Conservation (phyloP, 78 protist species). For the Parvularia atlantis region DNA sequence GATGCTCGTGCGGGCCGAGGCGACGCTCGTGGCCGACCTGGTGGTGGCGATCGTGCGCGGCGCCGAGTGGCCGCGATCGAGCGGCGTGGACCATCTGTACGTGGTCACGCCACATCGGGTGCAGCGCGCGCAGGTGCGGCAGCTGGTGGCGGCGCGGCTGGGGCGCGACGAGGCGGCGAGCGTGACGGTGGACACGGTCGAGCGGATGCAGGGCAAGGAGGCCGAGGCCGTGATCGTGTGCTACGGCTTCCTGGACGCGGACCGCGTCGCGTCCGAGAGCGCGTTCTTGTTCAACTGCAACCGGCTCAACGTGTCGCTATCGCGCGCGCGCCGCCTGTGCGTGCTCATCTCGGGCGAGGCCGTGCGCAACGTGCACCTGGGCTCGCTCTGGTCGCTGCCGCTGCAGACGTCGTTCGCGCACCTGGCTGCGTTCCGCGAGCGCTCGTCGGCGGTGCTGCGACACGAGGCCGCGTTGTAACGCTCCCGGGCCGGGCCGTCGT, state of each 20-base stretch:
- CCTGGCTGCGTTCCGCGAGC: no score
- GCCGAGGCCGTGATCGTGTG: background rate
- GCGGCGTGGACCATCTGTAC: background rate
- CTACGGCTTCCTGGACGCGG: background rate
- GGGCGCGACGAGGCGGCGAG: no score
- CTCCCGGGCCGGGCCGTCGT: no score
- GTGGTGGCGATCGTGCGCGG: no score
- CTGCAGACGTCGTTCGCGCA: no score
- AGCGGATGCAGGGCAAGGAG: constrained; percentile 4
- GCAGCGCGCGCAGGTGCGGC: background rate
- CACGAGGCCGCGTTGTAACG: no score
- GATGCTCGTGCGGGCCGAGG: no score
- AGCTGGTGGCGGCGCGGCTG: background rate
- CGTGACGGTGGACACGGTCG: background rate
- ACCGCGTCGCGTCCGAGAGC: background rate
- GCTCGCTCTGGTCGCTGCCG: no score
- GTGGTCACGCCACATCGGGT: background rate
- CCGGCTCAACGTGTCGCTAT: background rate
- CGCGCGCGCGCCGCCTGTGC: background rate
- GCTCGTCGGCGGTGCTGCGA: no score
- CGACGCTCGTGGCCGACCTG: no score
- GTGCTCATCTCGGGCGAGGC: background rate
- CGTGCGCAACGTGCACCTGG: no score
- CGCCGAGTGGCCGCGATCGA: no score
- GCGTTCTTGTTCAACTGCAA: background rate